phyloP scores from a whole-genome alignment of 345 rosid species.

The Cochlearia excelsa region DNA sequence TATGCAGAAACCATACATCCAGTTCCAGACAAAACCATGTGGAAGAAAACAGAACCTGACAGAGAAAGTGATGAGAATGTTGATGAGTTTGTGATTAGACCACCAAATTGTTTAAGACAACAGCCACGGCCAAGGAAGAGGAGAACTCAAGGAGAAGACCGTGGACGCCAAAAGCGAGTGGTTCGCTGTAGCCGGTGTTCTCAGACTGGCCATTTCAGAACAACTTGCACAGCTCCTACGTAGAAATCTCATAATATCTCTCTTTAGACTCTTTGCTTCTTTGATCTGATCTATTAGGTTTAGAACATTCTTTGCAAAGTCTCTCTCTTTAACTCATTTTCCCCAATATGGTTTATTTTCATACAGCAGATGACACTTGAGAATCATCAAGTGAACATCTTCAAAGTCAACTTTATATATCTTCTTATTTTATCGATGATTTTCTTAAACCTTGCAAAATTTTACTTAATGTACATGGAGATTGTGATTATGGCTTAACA shows the following conservation, averaged over 20 bases:
- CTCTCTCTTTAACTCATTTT: slow-evolving; percentile 7
- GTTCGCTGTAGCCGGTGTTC: slow-evolving; percentile 97
- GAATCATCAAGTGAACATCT: background rate
- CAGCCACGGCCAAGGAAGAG: slow-evolving; percentile 88
- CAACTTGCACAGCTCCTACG: slow-evolving; percentile 93
- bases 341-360: background rate
- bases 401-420: background rate
- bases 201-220: slow-evolving; percentile 95
- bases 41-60: slow-evolving; percentile 65
- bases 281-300: slow-evolving; percentile 21
- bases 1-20: slow-evolving; percentile 94
- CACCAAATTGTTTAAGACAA: slow-evolving; percentile 72
- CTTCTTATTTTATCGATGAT: slow-evolving; percentile 1
- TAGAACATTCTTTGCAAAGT: slow-evolving; percentile 31
- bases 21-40: slow-evolving; percentile 76
- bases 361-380: slow-evolving; percentile 7
- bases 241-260: slow-evolving; percentile 31
- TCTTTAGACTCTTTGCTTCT: slow-evolving; percentile 16
- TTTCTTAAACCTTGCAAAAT: slow-evolving; percentile 5
- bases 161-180: slow-evolving; percentile 75
- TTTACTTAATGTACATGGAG: slow-evolving; percentile 9
- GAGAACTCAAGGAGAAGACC: slow-evolving; percentile 82
- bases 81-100: slow-evolving; percentile 53
- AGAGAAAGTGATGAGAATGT: slow-evolving; percentile 39
- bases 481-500: slow-evolving; percentile 1